phyloP scores from a whole-genome alignment of 371 early-diverging fungal species.

The Chytridiales sp. region DNA sequence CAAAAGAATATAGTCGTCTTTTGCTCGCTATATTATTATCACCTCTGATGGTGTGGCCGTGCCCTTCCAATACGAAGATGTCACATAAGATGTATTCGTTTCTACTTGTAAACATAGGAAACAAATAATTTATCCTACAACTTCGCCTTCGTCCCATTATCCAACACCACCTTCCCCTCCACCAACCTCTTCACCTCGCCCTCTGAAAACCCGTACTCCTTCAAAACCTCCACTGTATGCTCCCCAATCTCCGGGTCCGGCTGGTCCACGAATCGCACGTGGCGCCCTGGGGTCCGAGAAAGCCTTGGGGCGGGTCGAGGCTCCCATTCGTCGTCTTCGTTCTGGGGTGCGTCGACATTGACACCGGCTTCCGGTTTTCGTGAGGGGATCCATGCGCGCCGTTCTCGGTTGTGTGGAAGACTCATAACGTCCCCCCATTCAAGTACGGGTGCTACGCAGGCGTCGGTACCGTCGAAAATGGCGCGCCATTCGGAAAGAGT shows the following conservation, averaged over 20 bases:
- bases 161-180: background rate
- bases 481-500: constrained; percentile 67
- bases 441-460: constrained; percentile 73
- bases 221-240: constrained; percentile 55
- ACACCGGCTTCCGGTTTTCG: too few species aligned
- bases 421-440: constrained; percentile 44
- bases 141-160: background rate
- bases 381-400: constrained; percentile 4
- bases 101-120: too few species aligned
- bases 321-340: constrained; percentile 9
- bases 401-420: constrained; percentile 16
- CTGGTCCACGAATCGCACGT: constrained; percentile 26
- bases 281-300: constrained; percentile 54
- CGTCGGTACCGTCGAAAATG: constrained; percentile 68
- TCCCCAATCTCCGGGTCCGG: constrained; percentile 49
- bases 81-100: too few species aligned
- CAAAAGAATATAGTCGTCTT: too few species aligned
- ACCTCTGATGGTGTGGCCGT: too few species aligned
- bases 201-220: constrained; percentile 53
- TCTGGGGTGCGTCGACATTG: too few species aligned
- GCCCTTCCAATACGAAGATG: too few species aligned
- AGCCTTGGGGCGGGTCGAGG: constrained; percentile 64
- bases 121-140: too few species aligned
- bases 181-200: constrained; percentile 34
- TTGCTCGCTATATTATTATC: too few species aligned